These are phyloP conservation scores for Phialophora tarda DNA, from an alignment of 2,329 filamentous ascomycete species.

Conservation along the genomic window DNA sequence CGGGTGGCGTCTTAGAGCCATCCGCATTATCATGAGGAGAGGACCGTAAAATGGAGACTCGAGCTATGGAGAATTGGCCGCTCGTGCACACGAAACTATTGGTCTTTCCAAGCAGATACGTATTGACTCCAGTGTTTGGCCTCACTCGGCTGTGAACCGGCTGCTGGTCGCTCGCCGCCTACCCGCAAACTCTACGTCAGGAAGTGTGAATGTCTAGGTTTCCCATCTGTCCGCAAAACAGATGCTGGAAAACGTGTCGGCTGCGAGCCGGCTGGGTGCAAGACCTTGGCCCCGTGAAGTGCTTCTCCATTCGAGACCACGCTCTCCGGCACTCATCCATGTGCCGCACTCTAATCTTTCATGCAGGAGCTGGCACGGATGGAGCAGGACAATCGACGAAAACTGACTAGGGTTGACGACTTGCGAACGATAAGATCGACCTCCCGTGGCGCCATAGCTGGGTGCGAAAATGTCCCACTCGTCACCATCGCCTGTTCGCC, in stretches of 20 bases:
- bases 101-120: background rate
- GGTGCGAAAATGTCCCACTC: background rate
- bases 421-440: constrained; percentile 13
- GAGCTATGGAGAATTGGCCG: background rate
- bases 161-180: background rate
- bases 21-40: background rate
- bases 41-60: background rate
- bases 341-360: background rate
- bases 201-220: background rate
- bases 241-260: background rate
- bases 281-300: background rate
- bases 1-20: constrained; percentile 7
- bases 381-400: background rate
- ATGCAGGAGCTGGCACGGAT: constrained; percentile 11
- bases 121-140: background rate
- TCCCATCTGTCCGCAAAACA: background rate
- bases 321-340: background rate
- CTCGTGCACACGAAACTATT: background rate
- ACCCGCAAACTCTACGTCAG: background rate
- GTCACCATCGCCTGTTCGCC: constrained; percentile 15
- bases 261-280: no score
- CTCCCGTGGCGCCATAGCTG: constrained; percentile 15
- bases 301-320: background rate
- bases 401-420: constrained; percentile 11
- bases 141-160: background rate